These are phyloP conservation scores for Zizania palustris DNA, from an alignment of 202 grass and related monocot species.

Conservation along the genomic window DNA sequence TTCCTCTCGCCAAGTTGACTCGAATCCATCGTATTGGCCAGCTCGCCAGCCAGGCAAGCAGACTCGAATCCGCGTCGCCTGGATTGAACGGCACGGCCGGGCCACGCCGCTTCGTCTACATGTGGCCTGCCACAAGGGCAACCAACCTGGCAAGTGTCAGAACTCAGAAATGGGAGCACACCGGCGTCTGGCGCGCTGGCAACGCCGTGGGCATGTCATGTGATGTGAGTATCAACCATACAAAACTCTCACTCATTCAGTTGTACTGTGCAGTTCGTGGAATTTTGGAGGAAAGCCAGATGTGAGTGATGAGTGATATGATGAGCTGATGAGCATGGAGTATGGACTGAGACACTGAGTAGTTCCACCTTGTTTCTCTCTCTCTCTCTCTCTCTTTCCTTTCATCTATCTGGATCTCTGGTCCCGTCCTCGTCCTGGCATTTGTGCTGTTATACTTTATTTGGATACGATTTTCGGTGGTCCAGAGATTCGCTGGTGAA, in stretches of 20 bases:
- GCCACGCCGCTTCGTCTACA: too few species aligned
- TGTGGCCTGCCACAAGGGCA: slow-evolving; percentile 27
- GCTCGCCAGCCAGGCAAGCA: not conserved
- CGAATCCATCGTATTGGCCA: not conserved
- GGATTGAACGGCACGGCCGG: slow-evolving; percentile 20
- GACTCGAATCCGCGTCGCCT: not conserved
- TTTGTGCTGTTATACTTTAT: not conserved
- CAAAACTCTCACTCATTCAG: not conserved
- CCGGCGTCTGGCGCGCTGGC: not conserved
- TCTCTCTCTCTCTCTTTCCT: not conserved
- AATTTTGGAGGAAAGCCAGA: not conserved
- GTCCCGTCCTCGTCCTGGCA: not conserved
- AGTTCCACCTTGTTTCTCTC: too few species aligned
- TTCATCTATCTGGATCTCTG: not conserved
- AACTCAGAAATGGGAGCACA: slow-evolving; percentile 29
- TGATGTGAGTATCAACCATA: not conserved
- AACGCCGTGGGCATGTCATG: slow-evolving; percentile 32
- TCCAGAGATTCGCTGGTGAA: slow-evolving; percentile 19
- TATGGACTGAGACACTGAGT: not conserved
- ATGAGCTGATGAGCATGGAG: too few species aligned
- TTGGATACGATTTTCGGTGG: not conserved
- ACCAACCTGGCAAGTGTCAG: slow-evolving; percentile 47
- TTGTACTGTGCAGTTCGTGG: not conserved
- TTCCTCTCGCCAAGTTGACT: too few species aligned
- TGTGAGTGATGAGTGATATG: too few species aligned